Conservation (phyloP, 2,329 filamentous ascomycete species). For the Cladophialophora exuberans region DNA sequence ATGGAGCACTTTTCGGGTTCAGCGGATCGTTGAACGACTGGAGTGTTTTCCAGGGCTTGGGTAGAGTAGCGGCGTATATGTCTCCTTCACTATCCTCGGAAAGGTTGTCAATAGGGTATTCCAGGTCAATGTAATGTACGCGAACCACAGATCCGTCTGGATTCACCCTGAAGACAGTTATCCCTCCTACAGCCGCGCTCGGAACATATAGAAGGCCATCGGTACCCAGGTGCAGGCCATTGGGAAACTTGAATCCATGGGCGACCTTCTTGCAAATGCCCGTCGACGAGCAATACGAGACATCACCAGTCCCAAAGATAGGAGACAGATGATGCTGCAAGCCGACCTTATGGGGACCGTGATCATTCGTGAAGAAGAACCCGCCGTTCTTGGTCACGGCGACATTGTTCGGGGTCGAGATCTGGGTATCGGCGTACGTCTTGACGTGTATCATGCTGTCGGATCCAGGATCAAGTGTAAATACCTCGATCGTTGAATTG, state of each 20-base stretch:
- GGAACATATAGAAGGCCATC: constrained; percentile 43
- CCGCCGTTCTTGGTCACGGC: constrained; percentile 39
- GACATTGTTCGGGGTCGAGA: constrained; percentile 43
- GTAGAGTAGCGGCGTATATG: constrained; percentile 40
- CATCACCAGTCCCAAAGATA: constrained; percentile 23
- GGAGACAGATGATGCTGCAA: constrained; percentile 31
- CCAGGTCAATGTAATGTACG: constrained; percentile 34
- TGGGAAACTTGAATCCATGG: constrained; percentile 36
- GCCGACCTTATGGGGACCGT: constrained; percentile 37
- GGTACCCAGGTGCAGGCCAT: constrained; percentile 38
- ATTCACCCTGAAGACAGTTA: constrained; percentile 33
- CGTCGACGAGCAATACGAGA: constrained; percentile 34
- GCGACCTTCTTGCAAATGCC: constrained; percentile 24
- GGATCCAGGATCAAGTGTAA: constrained; percentile 35
- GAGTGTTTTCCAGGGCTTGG: constrained; percentile 33
- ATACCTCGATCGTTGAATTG: constrained; percentile 44
- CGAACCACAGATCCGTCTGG: constrained; percentile 16
- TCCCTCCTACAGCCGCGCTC: constrained; percentile 32
- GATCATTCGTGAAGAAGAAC: constrained; percentile 45
- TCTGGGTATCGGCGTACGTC: constrained; percentile 37
- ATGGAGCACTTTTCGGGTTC: constrained; percentile 22
- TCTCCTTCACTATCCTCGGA: constrained; percentile 42
- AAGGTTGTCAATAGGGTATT: constrained; percentile 42
- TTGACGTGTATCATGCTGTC: constrained; percentile 38
- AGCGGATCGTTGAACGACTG: constrained; percentile 33